Percentiles rank a stretch among this genome's conserved stretches.
Evolutionary conservation across 73 alveolate species (phyloP).

Genomic region (Tetrahymena malaccensis): DNA sequence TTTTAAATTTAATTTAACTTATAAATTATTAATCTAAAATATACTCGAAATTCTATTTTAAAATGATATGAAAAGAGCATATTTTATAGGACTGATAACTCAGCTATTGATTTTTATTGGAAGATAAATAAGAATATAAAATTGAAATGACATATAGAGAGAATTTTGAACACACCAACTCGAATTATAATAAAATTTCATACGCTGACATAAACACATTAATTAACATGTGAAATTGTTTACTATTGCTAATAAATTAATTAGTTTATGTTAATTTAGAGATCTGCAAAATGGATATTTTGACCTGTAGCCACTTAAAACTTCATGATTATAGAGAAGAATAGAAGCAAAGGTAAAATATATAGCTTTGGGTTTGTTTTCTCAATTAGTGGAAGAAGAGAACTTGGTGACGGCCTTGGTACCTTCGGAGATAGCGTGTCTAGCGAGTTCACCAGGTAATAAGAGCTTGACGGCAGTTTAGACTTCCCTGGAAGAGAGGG

Average conservation of each 20-base stretch:
- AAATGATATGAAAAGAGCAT: background rate
- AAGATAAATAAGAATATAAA: background rate
- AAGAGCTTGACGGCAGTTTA: slow-evolving; percentile 64
- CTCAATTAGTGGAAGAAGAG: slow-evolving; percentile 8
- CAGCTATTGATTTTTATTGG: background rate
- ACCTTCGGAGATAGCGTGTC: slow-evolving; percentile 66
- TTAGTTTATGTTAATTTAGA: background rate
- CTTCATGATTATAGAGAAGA: background rate
- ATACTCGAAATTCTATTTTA: background rate
- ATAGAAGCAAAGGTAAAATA: background rate
- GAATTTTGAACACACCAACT: background rate
- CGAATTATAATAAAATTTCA: background rate
- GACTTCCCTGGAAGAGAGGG: slow-evolving; percentile 59
- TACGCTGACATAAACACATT: background rate
- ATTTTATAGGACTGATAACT: too few species aligned
- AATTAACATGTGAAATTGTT: background rate
- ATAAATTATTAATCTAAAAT: too few species aligned
- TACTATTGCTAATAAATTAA: background rate
- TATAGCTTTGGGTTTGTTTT: background rate
- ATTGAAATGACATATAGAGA: background rate
- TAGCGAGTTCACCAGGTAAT: slow-evolving; percentile 65
- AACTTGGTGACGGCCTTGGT: slow-evolving; percentile 61
- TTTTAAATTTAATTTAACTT: too few species aligned
- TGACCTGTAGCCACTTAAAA: background rate
- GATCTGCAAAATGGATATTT: background rate